These are phyloP conservation scores for Arabidopsis lyrata DNA, from an alignment of 441 rosid species.

Conservation along the genomic window DNA sequence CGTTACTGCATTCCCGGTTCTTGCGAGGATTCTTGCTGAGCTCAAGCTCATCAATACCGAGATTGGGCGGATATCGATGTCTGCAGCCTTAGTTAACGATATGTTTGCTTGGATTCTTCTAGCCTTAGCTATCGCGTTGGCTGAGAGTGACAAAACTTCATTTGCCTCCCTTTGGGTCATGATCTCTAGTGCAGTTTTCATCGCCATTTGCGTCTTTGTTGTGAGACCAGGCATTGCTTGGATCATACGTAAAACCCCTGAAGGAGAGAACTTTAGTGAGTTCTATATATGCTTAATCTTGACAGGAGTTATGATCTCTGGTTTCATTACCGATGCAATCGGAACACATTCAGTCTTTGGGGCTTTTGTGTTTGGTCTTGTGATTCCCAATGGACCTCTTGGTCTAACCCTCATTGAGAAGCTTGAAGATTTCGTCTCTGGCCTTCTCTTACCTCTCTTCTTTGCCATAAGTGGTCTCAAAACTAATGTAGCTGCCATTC, in stretches of 20 bases:
- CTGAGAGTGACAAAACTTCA: constrained; percentile 62
- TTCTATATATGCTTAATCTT: constrained; percentile 84
- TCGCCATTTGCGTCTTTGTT: constrained; percentile 58
- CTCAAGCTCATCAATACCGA: constrained; percentile 89
- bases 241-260: constrained; percentile 82
- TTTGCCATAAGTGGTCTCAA: constrained; percentile 93
- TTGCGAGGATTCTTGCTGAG: constrained; percentile 90
- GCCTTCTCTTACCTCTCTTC: constrained; percentile 90
- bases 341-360: constrained; percentile 98
- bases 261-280: constrained; percentile 87
- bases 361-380: constrained; percentile 89
- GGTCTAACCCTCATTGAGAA: constrained; percentile 87
- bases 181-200: constrained; percentile 62
- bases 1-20: constrained; percentile 94
- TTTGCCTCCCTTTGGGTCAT: constrained; percentile 81
- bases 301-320: constrained; percentile 95
- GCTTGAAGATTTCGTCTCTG: constrained; percentile 93
- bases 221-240: constrained; percentile 75
- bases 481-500: constrained; percentile 59
- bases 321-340: constrained; percentile 89
- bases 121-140: constrained; percentile 83
- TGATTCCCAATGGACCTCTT: constrained; percentile 92
- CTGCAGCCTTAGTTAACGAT: constrained; percentile 91
- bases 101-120: constrained; percentile 89
- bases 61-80: constrained; percentile 86